Base-by-base conservation (phyloP, 192 early-diverging fungal species). In the Backusella sp. region DNA sequence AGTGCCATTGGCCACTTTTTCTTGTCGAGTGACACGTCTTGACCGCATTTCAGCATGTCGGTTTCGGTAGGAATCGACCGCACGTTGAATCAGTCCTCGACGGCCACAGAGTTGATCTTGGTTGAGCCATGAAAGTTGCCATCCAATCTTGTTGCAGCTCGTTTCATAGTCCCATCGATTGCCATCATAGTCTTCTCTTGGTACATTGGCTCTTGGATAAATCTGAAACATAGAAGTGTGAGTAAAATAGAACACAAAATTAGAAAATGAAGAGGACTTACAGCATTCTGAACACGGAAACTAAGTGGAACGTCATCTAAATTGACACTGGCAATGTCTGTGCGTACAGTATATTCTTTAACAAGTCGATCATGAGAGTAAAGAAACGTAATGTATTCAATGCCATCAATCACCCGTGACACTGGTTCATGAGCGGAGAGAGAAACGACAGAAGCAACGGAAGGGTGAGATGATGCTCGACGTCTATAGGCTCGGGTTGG, bases 141-240 rank as follows among this genome's bases (percentile, higher is more conserved):
- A 95, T 8, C 92, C 92, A 12, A 93, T 76, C 11, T 72, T 73
- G 68, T 95, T 95, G 77, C 92, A 93, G 41, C 87, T 84, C 0
- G 87, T 93, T 77, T 95, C 93, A 78, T 95, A 95, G 9, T 84
- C 77, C 90, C 91, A 94, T 15, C 93, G 85, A 73, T 93, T 92
- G 26, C 93, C 93, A 3, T 78, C 78, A 74, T 94, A 91, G 17
- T 78, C 53, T 12, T 77, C 35, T 11, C 73, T 36, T 26, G 76
- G 41, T 34, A 86, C 84, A 74, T 87, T 83, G 14, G 93, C 93
- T 8, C 90, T 83, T 11, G 92, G 91, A 66, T 94, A 94, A 17
- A 94, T 86, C 77, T 89, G 90, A 23, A 68, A 34, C 42, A 35
- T 34, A 32, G 0, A 41, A 41, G 19, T 69, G 35, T 46, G 17